These are phyloP conservation scores for Plenodomus lindquistii DNA, from an alignment of 2,329 filamentous ascomycete genomes.

Conservation along the genomic window DNA sequence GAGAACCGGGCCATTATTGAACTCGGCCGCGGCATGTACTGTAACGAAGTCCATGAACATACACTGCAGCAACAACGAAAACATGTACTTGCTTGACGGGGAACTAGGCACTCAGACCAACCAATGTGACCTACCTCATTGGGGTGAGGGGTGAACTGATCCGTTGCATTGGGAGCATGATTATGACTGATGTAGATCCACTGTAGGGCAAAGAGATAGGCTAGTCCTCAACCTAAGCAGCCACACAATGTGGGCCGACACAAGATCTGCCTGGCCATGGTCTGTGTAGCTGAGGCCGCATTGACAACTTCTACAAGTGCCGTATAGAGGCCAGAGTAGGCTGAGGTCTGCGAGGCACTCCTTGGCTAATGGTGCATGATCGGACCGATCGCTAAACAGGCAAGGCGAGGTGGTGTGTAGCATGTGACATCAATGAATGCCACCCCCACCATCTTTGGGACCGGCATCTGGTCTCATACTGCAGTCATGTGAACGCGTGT, in stretches of 20 bases:
- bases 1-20: neutral
- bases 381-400: conserved; percentile 6
- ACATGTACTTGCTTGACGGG: neutral
- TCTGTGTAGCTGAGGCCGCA: neutral
- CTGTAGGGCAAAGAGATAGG: neutral
- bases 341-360: neutral
- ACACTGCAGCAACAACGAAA: neutral
- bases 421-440: conserved; percentile 21
- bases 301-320: neutral
- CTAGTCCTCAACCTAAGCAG: neutral
- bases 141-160: neutral
- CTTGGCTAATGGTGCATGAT: conserved; percentile 7
- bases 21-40: neutral
- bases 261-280: neutral
- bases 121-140: conserved; percentile 1
- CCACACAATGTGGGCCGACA: neutral
- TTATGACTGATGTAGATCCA: neutral
- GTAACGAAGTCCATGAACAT: neutral
- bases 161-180: neutral
- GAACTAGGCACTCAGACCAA: neutral
- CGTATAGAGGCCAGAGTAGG: neutral
- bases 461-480: neutral
- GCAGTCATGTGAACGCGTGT: neutral
- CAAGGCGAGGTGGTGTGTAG: conserved; percentile 6
- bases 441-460: conserved; percentile 7